Base-by-base conservation (phyloP, 768 basidiomycete genomes). In the Coprinopsis strossmayeri region DNA sequence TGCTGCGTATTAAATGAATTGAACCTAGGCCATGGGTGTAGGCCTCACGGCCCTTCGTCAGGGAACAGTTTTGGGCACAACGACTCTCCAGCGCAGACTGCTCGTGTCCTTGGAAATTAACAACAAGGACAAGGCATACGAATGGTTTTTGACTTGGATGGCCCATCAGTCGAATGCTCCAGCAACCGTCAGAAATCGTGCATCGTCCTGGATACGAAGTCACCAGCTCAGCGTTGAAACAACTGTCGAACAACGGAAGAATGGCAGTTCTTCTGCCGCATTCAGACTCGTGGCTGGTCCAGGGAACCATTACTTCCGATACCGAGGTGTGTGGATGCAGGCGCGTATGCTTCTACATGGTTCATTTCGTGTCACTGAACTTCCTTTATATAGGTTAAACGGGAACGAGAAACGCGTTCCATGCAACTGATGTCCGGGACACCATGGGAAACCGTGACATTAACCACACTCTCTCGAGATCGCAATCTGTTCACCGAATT, bases 141-240 rank as follows among this genome's bases (percentile, higher is more conserved):
- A 91, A 39, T 98, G 96, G 93, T 94, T 98, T 65, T 80, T 99
- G 34, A 73, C 85, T 43, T 99, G 96, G 95, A 90, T 98, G 88
- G 81, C 92, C 5, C 76, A 78, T 42, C 84, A 89, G 51, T 43
- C 49, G 12, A 70, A 79, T 1, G 45, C 49, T 23, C 30, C 56
- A 10, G 55, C 59, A 26, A 48, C 57, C 17, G 55, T 49, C 24
- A 54, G 44, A 24, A 34, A 30, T 42, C 60, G 61, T 37, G 61
- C 66, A 24, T 53, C 63, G 35, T 61, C 65, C 48, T 86, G 81
- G 79, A 66, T 84, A 43, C 77, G 82, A 39, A 91, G 88, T 60
- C 95, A 98, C 66, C 85, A 97, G 60, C 76, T 99, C 5, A 94
- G 91, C 58, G 92, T 99, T 2, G 92, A 94, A 67, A 99, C 96